Evolutionary conservation across 2,329 filamentous ascomycete species (phyloP), one percentile per base, ranked within the genome.

Genomic region (Pseudopithomyces maydicus): DNA sequence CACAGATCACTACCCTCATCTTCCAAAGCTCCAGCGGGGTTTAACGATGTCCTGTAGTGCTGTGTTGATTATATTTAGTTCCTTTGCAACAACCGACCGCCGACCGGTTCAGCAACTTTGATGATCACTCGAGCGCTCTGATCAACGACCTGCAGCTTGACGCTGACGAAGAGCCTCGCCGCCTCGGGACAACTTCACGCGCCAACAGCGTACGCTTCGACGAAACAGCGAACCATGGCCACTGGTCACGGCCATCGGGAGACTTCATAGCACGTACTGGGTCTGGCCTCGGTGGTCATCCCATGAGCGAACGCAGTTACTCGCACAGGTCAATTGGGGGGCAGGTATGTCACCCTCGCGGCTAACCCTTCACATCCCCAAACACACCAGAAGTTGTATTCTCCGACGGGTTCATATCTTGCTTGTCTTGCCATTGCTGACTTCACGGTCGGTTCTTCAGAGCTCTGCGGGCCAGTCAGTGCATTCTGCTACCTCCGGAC

Each of bases 201-300:
- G 94, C 95, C 46, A 98, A 98, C 74, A 98, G 95, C 72, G 95
- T 99, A 65, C 90, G 95, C 36, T 99, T 99, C 69, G 95, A 98
- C 72, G 94, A 98, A 74, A 97, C 92, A 71, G 93, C 94, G 14
- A 87, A 97, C 66, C 92, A 97, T 67, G 90, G 91, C 46, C 92
- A 92, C 74, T 96, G 95, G 86, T 89, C 88, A 36, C 87, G 94
- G 43, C 89, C 92, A 54, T 94, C 91, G 12, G 87, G 90, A 45
- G 95, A 98, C 54, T 89, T 96, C 64, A 86, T 88, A 39, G 89
- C 90, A 23, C 81, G 94, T 50, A 92, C 91, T 20, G 86, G 88
- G 22, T 96, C 92, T 74, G 89, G 91, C 35, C 82, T 97, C 68
- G 89, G 90, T 54, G 87, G 87, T 36, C 87, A 91, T 72, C 85